Base-by-base conservation (phyloP, 2,329 filamentous ascomycete species). In the Xylariomycetidae sp. region DNA sequence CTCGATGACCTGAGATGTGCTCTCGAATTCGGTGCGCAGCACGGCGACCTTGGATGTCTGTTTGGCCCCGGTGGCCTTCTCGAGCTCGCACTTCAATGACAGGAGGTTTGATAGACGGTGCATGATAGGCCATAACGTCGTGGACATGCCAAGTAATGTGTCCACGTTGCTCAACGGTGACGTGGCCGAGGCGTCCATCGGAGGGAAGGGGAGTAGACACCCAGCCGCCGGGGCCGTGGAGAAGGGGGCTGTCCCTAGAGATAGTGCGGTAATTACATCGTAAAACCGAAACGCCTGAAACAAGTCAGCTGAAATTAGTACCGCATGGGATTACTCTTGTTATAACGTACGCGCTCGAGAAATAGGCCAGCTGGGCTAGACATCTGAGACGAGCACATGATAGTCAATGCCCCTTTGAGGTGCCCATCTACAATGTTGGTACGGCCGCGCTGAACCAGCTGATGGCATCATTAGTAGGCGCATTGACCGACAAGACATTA, bases 191-290 rank as follows among this genome's bases (percentile, higher is more conserved):
- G 67, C 62, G 35, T 70, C 62, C n/a, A 67, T 50, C 3, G 67
- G 63, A 12, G 70, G 63, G 25, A 72, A 60, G 1, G 69, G 67
- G 3, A 67, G 52, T 3, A 72, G 59, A 16, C 66, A 63, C 12
- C 65, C 64, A 5, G 64, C 62, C 10, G 66, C 64, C 3, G 71
- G 67, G 3, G 69, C 63, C 10, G 61, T 66, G 2, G 72, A 72
- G 10, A 79, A 62, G 2, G 76, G 75, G 4, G 73, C 62, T 10
- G 72, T 77, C 34, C 74, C 75, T 31, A 80, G 67, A 0, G 77
- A 81, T 18, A 82, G 58, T 2, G 77, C 76, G 5, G 76, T 70
- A 36, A 80, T 80, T 15, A 81, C 77, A 49, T 81, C 77, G 56
- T 81, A 80, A 46, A 80, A 81, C 5, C 73, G 69, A 45, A 81